Base-by-base conservation (phyloP, 306 rosid genomes). In the Ammopiptanthus mongolicus region DNA sequence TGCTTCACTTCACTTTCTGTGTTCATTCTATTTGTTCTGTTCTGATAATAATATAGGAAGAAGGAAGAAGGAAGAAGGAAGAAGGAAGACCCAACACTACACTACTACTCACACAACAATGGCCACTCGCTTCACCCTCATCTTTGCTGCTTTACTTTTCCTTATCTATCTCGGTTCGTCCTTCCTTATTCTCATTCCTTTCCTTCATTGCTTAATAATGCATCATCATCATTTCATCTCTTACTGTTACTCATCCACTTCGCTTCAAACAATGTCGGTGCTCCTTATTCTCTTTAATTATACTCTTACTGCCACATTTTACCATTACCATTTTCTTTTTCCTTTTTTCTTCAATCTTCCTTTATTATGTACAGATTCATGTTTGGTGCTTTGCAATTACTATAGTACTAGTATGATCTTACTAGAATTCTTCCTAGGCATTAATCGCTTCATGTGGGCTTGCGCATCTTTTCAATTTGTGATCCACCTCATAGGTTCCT, bases 111-210 rank as follows among this genome's bases (percentile, higher is more conserved):
- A 23, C 1, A 5, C 19, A 28, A 23, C 36, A 81, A 88, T 95
- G 96, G 81, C 70, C 11, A 78, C 78, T 36, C 84, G 80, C 59
- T 74, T 80, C 65, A 12, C 56, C 25, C 86, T 87, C 81, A 58
- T 81, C 76, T 71, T 78, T 58, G 85, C 82, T 29, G 36, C 82
- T 25, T 85, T 88, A 33, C 77, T 88, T 77, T 60, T 87, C 79
- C 76, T 90, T 31, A 9, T 84, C 22, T 89, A 92, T 75, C 75
- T 90, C 65, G 99, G 99, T 95, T 77, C 46, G 91, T 90, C 25
- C 80, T 74, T 68, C 61, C 14, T 71, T 21, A 21, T 58, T 25
- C 73, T 62, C 44, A 1, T 8, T 8, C 2, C 9, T 76, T 13
- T 37, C 2, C 15, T n/a, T n/a, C n/a, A n/a, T n/a, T n/a, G n/a